Conservation (phyloP, 1,284 basidiomycete species). For the Peniophora sp. region DNA sequence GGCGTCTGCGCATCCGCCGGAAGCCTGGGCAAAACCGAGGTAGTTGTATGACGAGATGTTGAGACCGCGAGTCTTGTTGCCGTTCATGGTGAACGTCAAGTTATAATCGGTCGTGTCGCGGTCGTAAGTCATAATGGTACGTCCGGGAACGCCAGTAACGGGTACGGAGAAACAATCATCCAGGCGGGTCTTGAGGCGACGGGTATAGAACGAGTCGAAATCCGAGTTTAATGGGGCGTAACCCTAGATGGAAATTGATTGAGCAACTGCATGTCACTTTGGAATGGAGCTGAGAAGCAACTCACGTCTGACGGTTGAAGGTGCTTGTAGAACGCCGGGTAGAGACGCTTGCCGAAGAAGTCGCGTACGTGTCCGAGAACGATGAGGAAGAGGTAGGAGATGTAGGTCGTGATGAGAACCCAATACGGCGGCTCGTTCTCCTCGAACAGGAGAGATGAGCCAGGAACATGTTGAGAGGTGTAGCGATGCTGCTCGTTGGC, state of each 20-base stretch:
- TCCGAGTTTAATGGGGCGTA: conserved; percentile 97
- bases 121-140: conserved; percentile 86
- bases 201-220: conserved; percentile 99
- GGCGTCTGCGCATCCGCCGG: conserved; percentile 89
- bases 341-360: conserved; percentile 87
- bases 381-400: conserved; percentile 86
- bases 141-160: conserved; percentile 90
- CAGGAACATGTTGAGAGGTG: conserved; percentile 52
- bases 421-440: conserved; percentile 85
- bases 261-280: not conserved
- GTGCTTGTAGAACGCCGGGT: conserved; percentile 69
- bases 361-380: conserved; percentile 89
- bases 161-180: conserved; percentile 96
- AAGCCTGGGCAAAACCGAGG: conserved; percentile 94
- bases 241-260: conserved; percentile 43
- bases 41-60: conserved; percentile 99
- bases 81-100: conserved; percentile 73
- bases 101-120: conserved; percentile 82
- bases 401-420: conserved; percentile 86
- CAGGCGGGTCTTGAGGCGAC: conserved; percentile 88
- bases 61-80: conserved; percentile 79
- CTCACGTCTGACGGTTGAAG: conserved; percentile 76
- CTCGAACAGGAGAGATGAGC: conserved; percentile 40
- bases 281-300: conserved; percentile 11
- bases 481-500: conserved; percentile 64